Percentiles rank a stretch among this genome's conserved stretches.
These are phyloP conservation scores for Hanseniaspora vineae DNA, from an alignment of 805 yeast genomes.

Conservation along the genomic window DNA sequence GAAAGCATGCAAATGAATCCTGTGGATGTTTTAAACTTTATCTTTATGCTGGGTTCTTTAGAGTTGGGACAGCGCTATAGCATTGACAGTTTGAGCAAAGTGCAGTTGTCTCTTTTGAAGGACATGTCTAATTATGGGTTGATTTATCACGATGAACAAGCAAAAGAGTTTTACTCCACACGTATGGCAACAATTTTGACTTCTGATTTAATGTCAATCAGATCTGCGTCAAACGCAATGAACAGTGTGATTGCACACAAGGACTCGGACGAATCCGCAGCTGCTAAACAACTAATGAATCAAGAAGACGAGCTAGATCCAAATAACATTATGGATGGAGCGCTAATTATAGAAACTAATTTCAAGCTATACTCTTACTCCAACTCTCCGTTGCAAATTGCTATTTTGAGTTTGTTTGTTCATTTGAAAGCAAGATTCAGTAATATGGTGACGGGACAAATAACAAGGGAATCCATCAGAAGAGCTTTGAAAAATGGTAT, in stretches of 20 bases:
- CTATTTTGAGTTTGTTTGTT: conserved; percentile 78
- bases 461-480: conserved; percentile 85
- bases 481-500: conserved; percentile 78
- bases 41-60: conserved; percentile 84
- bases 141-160: conserved; percentile 53
- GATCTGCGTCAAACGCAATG: conserved; percentile 65
- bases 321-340: conserved; percentile 33
- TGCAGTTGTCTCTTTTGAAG: conserved; percentile 76
- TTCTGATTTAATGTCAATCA: conserved; percentile 60
- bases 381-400: conserved; percentile 87
- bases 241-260: conserved; percentile 42
- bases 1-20: conserved; percentile 85
- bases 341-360: conserved; percentile 84
- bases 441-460: conserved; percentile 86
- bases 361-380: conserved; percentile 89
- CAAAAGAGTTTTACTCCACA: conserved; percentile 75
- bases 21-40: conserved; percentile 87
- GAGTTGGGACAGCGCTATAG: conserved; percentile 85
- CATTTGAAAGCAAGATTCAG: conserved; percentile 74
- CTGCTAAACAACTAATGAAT: conserved; percentile 6
- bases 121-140: conserved; percentile 88
- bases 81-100: conserved; percentile 52
- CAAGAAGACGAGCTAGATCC: conserved; percentile 10
- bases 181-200: conserved; percentile 81
- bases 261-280: conserved; percentile 7